Conservation (phyloP, 305 asterid genomes). For the Fraxinus baroniana region DNA sequence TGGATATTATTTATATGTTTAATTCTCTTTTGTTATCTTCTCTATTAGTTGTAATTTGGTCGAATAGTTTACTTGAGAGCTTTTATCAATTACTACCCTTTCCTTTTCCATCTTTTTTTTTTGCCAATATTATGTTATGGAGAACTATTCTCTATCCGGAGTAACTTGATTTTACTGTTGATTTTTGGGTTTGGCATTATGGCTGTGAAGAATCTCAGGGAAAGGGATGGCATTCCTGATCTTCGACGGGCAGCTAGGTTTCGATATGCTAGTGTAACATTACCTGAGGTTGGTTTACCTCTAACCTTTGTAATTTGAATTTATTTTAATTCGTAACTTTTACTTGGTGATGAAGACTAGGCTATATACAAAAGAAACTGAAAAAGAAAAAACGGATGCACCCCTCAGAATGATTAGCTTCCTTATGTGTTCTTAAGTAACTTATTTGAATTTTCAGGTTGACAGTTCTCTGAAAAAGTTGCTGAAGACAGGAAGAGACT, state of each 20-base stretch:
- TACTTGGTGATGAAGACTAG: conserved; percentile 6
- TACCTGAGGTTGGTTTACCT: conserved; percentile 66
- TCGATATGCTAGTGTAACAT: conserved; percentile 64
- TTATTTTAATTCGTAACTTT: background rate
- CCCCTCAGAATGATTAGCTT: background rate
- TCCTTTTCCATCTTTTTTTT: background rate
- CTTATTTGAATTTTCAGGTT: conserved; percentile 49
- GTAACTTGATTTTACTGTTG: conserved; percentile 7
- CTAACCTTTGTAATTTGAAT: background rate
- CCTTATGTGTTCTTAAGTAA: background rate
- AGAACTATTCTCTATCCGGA: conserved; percentile 2
- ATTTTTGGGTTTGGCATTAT: conserved; percentile 29
- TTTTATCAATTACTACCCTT: conserved; percentile 2
- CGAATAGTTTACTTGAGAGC: background rate
- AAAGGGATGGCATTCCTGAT: conserved; percentile 92
- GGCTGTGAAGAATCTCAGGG: conserved; percentile 72
- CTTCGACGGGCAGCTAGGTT: conserved; percentile 81
- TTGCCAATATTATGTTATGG: background rate
- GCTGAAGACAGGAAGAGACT: conserved; percentile 63
- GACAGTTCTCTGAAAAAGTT: conserved; percentile 58
- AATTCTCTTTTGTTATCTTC: background rate
- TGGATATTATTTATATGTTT: conserved; percentile 10
- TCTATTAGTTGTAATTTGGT: background rate
- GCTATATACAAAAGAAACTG: background rate
- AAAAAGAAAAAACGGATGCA: background rate